phyloP scores from a whole-genome alignment of 306 rosid genomes.

The Urtica urens region DNA sequence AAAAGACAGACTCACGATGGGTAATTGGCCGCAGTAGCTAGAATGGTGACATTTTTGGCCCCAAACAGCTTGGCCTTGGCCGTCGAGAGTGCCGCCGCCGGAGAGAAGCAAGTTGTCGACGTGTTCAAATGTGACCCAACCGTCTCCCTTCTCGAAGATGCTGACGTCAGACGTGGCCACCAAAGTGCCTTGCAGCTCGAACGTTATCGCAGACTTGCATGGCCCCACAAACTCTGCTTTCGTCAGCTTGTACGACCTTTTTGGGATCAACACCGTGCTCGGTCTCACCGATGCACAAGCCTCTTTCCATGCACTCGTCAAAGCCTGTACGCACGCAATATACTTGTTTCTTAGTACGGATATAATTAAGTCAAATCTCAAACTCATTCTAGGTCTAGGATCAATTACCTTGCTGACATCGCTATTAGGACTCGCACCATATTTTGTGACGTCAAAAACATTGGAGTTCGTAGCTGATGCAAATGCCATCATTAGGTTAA shows the following conservation, averaged over 20 bases:
- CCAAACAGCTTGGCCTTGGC: slow-evolving; percentile 23
- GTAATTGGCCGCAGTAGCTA: slow-evolving; percentile 9
- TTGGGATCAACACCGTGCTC: slow-evolving; percentile 8
- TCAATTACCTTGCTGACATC: not conserved
- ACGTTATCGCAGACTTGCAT: slow-evolving; percentile 10
- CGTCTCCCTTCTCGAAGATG: slow-evolving; percentile 1
- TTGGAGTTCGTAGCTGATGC: not conserved
- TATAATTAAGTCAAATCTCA: too few relatives aligned
- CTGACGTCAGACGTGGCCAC: slow-evolving; percentile 8
- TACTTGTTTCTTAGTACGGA: too few relatives aligned
- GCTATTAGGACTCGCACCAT: not conserved
- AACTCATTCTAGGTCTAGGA: not conserved
- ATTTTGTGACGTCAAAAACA: not conserved
- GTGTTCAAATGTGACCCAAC: slow-evolving; percentile 15
- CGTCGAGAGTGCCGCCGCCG: slow-evolving; percentile 20
- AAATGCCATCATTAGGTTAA: not conserved
- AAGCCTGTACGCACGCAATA: slow-evolving; percentile 12
- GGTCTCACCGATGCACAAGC: slow-evolving; percentile 13
- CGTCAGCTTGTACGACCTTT: slow-evolving; percentile 6
- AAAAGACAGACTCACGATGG: slow-evolving; percentile 25
- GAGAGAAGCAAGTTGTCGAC: slow-evolving; percentile 4
- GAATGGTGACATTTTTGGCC: slow-evolving; percentile 15
- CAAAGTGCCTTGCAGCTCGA: slow-evolving; percentile 15
- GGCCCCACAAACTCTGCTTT: slow-evolving; percentile 17
- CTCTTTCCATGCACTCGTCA: slow-evolving; percentile 12